Evolutionary conservation across 768 basidiomycete genomes (phyloP).

Genomic region (Crepidotus variabilis): DNA sequence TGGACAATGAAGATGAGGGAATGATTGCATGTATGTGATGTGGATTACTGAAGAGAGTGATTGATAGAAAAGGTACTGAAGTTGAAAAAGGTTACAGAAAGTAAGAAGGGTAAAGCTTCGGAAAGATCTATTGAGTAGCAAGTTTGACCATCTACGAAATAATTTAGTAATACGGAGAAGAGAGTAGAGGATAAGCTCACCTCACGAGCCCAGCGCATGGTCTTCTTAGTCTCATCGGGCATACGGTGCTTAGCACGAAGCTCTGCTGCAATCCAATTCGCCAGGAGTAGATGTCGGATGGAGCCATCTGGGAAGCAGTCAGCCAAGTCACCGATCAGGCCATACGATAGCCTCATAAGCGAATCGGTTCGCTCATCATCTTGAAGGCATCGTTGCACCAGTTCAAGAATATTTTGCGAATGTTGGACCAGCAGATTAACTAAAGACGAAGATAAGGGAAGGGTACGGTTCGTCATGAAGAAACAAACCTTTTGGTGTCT

Average conservation of each 20-base stretch:
- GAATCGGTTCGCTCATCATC: conserved; percentile 85
- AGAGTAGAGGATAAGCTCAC: conserved; percentile 36
- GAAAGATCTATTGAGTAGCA: conserved; percentile 61
- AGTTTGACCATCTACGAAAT: conserved; percentile 67
- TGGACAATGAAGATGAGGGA: conserved; percentile 34
- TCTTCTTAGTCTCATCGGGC: conserved; percentile 79
- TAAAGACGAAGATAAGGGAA: conserved; percentile 15
- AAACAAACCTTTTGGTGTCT: conserved; percentile 66
- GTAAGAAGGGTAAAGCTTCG: conserved; percentile 13
- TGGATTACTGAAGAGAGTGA: conserved; percentile 27
- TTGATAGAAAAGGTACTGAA: conserved; percentile 20
- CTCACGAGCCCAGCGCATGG: conserved; percentile 91
- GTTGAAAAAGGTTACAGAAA: conserved; percentile 20
- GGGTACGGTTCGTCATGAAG: no score
- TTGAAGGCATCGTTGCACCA: conserved; percentile 69
- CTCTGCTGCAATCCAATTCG: conserved; percentile 75
- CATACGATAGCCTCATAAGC: conserved; percentile 71
- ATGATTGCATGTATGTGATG: conserved; percentile 43
- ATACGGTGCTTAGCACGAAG: conserved; percentile 72
- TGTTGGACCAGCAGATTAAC: conserved; percentile 63
- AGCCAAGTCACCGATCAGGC: conserved; percentile 90
- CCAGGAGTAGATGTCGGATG: conserved; percentile 73
- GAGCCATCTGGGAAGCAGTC: conserved; percentile 81
- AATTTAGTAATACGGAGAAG: not conserved
- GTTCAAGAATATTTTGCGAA: conserved; percentile 70